Evolutionary conservation across 768 basidiomycete species (phyloP).

Genomic region (Boletus sp.): DNA sequence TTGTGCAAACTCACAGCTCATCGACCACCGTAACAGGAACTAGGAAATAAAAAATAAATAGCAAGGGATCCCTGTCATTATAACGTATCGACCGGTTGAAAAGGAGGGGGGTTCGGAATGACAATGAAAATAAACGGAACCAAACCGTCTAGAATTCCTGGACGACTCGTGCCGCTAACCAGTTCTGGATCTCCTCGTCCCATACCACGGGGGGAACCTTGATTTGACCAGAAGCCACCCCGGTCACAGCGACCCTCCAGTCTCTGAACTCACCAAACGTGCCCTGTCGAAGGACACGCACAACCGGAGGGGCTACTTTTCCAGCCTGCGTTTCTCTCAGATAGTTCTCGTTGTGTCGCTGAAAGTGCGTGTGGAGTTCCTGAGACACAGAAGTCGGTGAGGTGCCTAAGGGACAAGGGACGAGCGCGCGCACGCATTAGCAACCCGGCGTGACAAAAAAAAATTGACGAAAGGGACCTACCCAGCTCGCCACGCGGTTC

Average conservation of each 20-base stretch:
- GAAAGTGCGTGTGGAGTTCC: conserved; percentile 7
- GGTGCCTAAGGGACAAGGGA: background rate
- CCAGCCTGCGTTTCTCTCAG: conserved; percentile 5
- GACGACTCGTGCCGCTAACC: conserved; percentile 15
- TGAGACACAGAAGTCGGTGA: conserved; percentile 1
- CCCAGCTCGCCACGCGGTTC: conserved; percentile 12
- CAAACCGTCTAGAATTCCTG: conserved; percentile 10
- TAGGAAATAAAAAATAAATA: no score
- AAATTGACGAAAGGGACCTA: background rate
- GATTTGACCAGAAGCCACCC: conserved; percentile 16
- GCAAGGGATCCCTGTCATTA: background rate
- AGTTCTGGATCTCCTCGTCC: conserved; percentile 11
- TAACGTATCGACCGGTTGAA: background rate
- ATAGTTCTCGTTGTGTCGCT: conserved; percentile 16
- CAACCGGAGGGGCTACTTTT: conserved; percentile 8
- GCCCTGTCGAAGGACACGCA: conserved; percentile 17
- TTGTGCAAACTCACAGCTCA: no score
- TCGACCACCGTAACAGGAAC: no score
- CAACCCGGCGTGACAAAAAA: background rate
- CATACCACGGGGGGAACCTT: conserved; percentile 19
- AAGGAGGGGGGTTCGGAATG: background rate
- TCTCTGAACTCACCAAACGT: conserved; percentile 20
- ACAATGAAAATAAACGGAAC: background rate
- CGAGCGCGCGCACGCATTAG: background rate
- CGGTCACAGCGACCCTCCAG: conserved; percentile 17